Conservation (phyloP, 768 basidiomycete genomes). For the Lentinus tigrinus region DNA sequence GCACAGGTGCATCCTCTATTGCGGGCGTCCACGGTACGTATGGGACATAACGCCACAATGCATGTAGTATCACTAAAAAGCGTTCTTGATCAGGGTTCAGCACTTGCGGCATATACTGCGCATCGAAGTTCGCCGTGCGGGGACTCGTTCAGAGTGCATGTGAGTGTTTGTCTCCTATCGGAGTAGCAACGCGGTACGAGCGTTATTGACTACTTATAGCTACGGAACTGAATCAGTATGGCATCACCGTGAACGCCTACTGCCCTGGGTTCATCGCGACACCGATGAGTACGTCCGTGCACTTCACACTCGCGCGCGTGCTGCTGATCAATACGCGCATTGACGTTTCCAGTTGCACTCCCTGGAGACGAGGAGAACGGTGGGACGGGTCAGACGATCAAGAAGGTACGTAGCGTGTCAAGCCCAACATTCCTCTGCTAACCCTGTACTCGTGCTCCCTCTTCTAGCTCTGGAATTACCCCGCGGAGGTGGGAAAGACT, state of each 20-base stretch:
- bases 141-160: conserved; percentile 25
- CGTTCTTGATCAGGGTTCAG: neutral
- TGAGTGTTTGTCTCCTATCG: neutral
- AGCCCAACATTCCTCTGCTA: too few relatives aligned
- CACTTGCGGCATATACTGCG: conserved; percentile 15
- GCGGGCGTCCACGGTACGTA: conserved; percentile 18
- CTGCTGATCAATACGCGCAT: neutral
- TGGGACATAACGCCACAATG: neutral
- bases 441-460: too few relatives aligned
- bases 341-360: neutral
- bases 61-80: neutral
- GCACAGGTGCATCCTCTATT: conserved; percentile 17
- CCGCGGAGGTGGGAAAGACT: neutral
- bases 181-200: too few relatives aligned
- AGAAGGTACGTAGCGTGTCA: conserved; percentile 11
- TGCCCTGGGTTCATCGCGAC: conserved; percentile 27
- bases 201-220: conserved; percentile 15
- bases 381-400: neutral
- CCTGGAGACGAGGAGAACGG: conserved; percentile 10
- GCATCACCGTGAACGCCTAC: conserved; percentile 29
- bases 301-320: neutral
- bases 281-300: conserved; percentile 8
- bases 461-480: neutral
- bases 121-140: conserved; percentile 27
- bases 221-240: conserved; percentile 19